Percentiles rank a stretch among this genome's conserved stretches.
phyloP scores from a whole-genome alignment of 345 rosid species.

The Arabidopsis thaliana region DNA sequence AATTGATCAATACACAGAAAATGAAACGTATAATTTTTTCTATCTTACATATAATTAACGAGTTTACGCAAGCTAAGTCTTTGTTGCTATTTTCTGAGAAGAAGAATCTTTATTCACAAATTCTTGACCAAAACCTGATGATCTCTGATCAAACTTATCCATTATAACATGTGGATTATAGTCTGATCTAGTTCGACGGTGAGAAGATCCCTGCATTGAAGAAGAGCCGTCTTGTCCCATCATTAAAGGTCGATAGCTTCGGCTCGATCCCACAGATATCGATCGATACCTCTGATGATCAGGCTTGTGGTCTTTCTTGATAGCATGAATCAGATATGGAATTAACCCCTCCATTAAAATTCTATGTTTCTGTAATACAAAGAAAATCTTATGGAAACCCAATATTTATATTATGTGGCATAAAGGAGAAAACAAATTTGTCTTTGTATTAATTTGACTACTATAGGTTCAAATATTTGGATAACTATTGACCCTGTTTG shows the following conservation, averaged over 20 bases:
- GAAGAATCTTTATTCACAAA: constrained; percentile 3
- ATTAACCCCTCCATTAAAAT: constrained; percentile 75
- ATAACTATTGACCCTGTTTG: constrained; percentile 34
- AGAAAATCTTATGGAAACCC: background rate
- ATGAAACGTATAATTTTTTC: background rate
- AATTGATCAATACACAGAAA: constrained; percentile 1
- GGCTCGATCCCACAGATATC: constrained; percentile 54
- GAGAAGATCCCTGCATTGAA: constrained; percentile 55
- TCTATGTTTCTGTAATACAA: constrained; percentile 10
- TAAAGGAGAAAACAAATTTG: constrained; percentile 16
- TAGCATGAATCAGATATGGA: constrained; percentile 60
- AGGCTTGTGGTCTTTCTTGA: constrained; percentile 50
- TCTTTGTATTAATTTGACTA: constrained; percentile 36
- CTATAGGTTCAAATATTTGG: constrained; percentile 28
- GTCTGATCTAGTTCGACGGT: constrained; percentile 55
- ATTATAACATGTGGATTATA: constrained; percentile 51
- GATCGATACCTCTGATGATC: constrained; percentile 34
- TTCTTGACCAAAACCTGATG: constrained; percentile 29
- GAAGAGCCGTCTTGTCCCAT: constrained; percentile 42
- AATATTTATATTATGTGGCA: constrained; percentile 29
- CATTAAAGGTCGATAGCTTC: constrained; percentile 63
- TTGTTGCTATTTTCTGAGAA: constrained; percentile 26
- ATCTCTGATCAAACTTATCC: constrained; percentile 49
- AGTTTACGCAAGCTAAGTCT: constrained; percentile 6
- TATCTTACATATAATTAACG: constrained; percentile 11